Percentiles rank a stretch among this genome's conserved stretches.
Evolutionary conservation across 352 stramenopile species (phyloP).

Genomic region (Elongisporangium prolatum): DNA sequence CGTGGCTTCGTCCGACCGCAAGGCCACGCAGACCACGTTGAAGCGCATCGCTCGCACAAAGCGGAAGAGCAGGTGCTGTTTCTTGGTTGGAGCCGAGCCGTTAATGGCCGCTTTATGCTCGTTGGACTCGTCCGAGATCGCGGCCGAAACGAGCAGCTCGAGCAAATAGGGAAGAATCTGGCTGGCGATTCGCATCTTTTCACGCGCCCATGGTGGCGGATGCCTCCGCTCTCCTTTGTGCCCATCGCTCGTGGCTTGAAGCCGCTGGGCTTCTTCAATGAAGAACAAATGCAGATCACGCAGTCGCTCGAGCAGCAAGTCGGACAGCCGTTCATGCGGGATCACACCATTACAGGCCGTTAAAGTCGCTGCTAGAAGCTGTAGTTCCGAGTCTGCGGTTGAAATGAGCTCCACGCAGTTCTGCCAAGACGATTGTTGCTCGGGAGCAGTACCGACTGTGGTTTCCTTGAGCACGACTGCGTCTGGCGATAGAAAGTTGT

Average conservation of each 20-base stretch:
- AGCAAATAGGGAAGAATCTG: constrained; percentile 33
- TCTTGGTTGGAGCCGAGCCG: constrained; percentile 7
- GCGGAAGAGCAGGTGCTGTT: constrained; percentile 20
- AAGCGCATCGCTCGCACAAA: constrained; percentile 30
- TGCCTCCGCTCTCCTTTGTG: neutral
- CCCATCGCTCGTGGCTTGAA: neutral
- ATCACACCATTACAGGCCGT: constrained; percentile 25
- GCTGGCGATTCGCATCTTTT: constrained; percentile 27
- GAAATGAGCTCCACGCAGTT: constrained; percentile 38
- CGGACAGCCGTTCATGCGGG: constrained; percentile 36
- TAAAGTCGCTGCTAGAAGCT: constrained; percentile 22
- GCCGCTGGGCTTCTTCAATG: neutral
- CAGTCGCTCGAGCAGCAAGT: constrained; percentile 26
- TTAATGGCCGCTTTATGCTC: constrained; percentile 2
- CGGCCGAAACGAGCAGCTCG: constrained; percentile 29
- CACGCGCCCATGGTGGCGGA: constrained; percentile 17
- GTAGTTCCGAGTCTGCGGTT: constrained; percentile 31
- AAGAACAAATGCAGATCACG: constrained; percentile 35
- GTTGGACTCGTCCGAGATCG: constrained; percentile 17
- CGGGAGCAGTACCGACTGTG: constrained; percentile 8
- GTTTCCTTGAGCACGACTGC: constrained; percentile 48
- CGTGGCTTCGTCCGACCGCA: constrained; percentile 31
- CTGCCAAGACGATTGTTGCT: constrained; percentile 15
- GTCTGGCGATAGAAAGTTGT: constrained; percentile 55
- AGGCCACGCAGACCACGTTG: constrained; percentile 30